Evolutionary conservation across 202 grass and related monocot species (phyloP).

Genomic region (Zizania palustris): DNA sequence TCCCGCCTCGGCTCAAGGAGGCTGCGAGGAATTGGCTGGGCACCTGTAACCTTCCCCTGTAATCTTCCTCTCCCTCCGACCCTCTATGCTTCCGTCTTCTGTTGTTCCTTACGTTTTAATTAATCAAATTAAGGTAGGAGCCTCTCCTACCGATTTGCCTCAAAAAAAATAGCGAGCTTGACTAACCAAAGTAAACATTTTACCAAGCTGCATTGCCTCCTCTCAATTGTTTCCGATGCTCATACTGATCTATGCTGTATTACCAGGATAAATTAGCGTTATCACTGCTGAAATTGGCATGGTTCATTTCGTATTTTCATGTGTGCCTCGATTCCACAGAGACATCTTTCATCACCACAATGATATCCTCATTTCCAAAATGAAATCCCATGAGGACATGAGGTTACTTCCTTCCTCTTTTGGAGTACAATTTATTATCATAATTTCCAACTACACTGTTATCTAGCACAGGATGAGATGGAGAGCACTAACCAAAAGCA

Average conservation of each 20-base stretch:
- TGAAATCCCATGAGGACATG: not conserved
- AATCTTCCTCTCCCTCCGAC: no score
- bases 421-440: not conserved
- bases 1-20: no score
- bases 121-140: no score
- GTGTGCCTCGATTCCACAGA: not conserved
- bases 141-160: no score
- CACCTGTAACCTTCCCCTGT: no score
- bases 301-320: not conserved
- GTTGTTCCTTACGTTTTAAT: no score
- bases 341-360: not conserved
- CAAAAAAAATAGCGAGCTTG: constrained; percentile 16
- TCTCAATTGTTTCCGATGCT: not conserved
- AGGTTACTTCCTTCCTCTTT: not conserved
- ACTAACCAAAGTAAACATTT: constrained; percentile 20
- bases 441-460: constrained; percentile 3
- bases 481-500: constrained; percentile 76
- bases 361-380: constrained; percentile 24
- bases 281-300: not conserved
- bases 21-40: no score
- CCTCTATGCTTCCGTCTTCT: no score
- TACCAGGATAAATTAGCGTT: constrained; percentile 20
- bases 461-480: not conserved
- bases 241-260: not conserved
- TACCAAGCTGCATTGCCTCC: not conserved